Base-by-base conservation (phyloP, 2,329 filamentous ascomycete genomes). In the Verticillium tricorpus region DNA sequence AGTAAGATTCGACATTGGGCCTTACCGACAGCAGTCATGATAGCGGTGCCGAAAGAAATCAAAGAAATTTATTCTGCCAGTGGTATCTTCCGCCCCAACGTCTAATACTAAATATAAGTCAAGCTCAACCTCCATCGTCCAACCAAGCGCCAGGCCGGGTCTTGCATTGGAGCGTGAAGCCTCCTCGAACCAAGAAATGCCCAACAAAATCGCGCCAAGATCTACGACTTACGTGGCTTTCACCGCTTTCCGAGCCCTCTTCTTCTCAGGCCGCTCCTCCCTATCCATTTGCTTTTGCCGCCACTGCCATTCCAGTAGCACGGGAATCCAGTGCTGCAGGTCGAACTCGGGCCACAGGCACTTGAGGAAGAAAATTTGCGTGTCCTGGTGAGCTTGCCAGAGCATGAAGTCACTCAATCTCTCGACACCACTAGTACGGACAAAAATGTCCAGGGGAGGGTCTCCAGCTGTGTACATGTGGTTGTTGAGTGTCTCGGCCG, bases 371-470 rank as follows among this genome's bases (percentile, higher is more conserved):
- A 96, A 92, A 66, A 99, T 90, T 63, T 96, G 90, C 0, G 95
- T 97, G 66, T 94, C 83, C 71, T 97, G 87, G 72, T 98, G 93
- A 69, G 92, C 95, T 76, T 99, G 95, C 95, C 95, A 99, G 37
- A 99, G 87, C 93, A 99, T 95, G 70, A 98, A 99, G 74, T 99
- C 95, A 72, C 93, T 97, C 63, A 99, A 80, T 57, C 95, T 85
- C 74, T 93, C 90, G 15, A 99, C 95, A 32, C 93, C 94, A 65
- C 93, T 97, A 5, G 95, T 99, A 58, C 95, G 87, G 58, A 99
- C 85, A 60, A 99, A 88, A 14, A 99, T 83, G 71, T 99, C 95
- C 52, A 98, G 80, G 1, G 95, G 95, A 17, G 95, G 95, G 65
- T 91, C 89, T 60, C 87, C 86, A 57, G 89, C 86, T 4, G 94